Conservation (phyloP, 2,329 filamentous ascomycete genomes). For the Fusarium vanettenii region DNA sequence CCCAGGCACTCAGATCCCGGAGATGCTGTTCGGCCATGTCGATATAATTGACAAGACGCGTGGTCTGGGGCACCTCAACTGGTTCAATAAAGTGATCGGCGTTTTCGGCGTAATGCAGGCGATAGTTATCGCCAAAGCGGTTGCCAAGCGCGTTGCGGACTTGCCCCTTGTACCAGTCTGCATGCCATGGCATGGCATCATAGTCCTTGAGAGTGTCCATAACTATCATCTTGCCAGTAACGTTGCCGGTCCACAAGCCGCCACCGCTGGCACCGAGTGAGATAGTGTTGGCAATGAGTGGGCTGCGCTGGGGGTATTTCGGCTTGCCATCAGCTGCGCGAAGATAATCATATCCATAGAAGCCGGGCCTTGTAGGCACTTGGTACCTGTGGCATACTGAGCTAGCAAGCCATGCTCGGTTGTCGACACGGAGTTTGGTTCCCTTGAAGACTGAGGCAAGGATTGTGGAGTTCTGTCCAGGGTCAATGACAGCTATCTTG, state of each 20-base stretch:
- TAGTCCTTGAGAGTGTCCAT: constrained; percentile 34
- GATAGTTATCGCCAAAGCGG: constrained; percentile 24
- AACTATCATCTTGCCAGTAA: constrained; percentile 36
- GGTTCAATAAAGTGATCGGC: constrained; percentile 27
- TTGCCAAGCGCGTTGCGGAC: constrained; percentile 18
- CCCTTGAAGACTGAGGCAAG: not conserved
- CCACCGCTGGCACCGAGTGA: not conserved
- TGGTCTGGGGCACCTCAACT: not conserved
- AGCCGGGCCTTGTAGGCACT: constrained; percentile 6
- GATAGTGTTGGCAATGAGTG: not conserved
- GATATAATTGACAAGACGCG: constrained; percentile 19
- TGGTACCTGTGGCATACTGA: constrained; percentile 27
- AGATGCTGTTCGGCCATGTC: constrained; percentile 33
- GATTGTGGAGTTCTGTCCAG: not conserved
- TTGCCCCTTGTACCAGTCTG: constrained; percentile 37
- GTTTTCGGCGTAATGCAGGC: constrained; percentile 36
- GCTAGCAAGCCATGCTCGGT: constrained; percentile 19
- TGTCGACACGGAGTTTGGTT: constrained; percentile 4
- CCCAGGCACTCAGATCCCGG: constrained; percentile 33
- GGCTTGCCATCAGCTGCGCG: not conserved
- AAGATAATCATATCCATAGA: not conserved
- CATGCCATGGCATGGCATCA: constrained; percentile 40
- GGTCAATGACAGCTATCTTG: not conserved
- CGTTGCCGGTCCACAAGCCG: constrained; percentile 13
- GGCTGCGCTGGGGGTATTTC: not conserved